Conservation (phyloP, 2,329 filamentous ascomycete species). For the Cladobotryum protrusum region DNA sequence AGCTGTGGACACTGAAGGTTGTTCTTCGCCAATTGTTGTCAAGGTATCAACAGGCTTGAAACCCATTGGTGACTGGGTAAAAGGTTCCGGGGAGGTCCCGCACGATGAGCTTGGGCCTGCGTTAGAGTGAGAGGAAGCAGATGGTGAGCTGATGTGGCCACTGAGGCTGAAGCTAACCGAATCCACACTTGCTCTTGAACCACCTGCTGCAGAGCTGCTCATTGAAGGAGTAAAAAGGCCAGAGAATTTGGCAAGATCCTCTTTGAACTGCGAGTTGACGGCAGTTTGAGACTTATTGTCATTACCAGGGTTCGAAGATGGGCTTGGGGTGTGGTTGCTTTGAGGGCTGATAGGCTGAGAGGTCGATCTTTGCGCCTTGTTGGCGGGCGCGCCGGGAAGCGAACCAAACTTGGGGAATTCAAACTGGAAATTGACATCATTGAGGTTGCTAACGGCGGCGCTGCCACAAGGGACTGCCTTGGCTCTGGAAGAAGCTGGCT, state of each 20-base stretch:
- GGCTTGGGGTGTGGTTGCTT: conserved; percentile 18
- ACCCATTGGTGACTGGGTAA: conserved; percentile 62
- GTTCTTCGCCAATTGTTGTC: conserved; percentile 61
- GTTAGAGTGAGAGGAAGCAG: conserved; percentile 56
- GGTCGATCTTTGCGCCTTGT: conserved; percentile 20
- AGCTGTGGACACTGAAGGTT: conserved; percentile 36
- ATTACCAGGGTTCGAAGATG: conserved; percentile 24
- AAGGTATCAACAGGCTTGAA: conserved; percentile 58
- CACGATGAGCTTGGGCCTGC: conserved; percentile 58
- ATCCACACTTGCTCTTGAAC: conserved; percentile 46
- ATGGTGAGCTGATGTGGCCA: conserved; percentile 57
- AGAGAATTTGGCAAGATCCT: conserved; percentile 49
- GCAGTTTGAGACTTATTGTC: conserved; percentile 19
- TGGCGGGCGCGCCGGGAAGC: conserved; percentile 46
- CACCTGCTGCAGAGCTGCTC: conserved; percentile 39
- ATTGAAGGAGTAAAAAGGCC: conserved; percentile 54
- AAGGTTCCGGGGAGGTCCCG: conserved; percentile 72
- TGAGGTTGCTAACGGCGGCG: conserved; percentile 52
- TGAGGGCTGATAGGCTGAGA: conserved; percentile 30
- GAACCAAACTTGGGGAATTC: conserved; percentile 93
- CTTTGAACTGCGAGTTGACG: conserved; percentile 30
- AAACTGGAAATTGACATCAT: conserved; percentile 82
- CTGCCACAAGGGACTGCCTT: conserved; percentile 33
- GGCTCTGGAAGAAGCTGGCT: conserved; percentile 34
- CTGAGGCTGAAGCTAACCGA: conserved; percentile 41